Conservation (phyloP, 2,329 filamentous ascomycete genomes). For the Alternaria hordeiaustralica region DNA sequence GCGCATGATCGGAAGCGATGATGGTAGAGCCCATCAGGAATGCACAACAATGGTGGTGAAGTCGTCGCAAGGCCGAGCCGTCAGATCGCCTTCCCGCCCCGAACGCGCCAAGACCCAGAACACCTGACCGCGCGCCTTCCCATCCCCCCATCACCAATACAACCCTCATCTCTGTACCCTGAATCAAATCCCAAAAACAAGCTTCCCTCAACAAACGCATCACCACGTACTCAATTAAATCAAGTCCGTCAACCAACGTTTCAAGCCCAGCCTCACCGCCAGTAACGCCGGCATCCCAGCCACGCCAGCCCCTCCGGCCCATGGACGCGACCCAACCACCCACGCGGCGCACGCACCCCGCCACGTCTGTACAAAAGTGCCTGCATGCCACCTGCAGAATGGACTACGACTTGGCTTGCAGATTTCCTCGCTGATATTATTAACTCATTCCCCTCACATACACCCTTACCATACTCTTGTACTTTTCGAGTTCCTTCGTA, state of each 20-base stretch:
- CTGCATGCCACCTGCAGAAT: constrained; percentile 26
- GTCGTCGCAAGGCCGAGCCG: background rate
- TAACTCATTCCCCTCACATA: background rate
- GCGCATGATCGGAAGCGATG: no score
- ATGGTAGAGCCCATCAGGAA: background rate
- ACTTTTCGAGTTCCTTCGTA: background rate
- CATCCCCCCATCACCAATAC: background rate
- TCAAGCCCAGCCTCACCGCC: constrained; percentile 22
- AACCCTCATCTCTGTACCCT: background rate
- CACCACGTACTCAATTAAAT: constrained; percentile 2
- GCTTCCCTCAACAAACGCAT: background rate
- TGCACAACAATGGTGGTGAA: background rate
- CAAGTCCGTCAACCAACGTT: background rate
- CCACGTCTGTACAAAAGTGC: constrained; percentile 38
- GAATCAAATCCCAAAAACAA: background rate
- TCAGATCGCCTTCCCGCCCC: background rate
- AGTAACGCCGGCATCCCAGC: constrained; percentile 9
- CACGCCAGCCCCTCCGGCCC: constrained; percentile 17
- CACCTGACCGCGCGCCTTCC: constrained; percentile 15
- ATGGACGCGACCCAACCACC: constrained; percentile 31
- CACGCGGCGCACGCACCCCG: constrained; percentile 26
- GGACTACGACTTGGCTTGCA: constrained; percentile 18
- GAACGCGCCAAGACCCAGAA: constrained; percentile 10
- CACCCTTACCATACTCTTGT: background rate
- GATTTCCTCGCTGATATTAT: constrained; percentile 11